Evolutionary conservation across 257 asterid genomes (phyloP), one percentile per base, ranked within the genome.

Genomic region (Fraxinus pennsylvanica): DNA sequence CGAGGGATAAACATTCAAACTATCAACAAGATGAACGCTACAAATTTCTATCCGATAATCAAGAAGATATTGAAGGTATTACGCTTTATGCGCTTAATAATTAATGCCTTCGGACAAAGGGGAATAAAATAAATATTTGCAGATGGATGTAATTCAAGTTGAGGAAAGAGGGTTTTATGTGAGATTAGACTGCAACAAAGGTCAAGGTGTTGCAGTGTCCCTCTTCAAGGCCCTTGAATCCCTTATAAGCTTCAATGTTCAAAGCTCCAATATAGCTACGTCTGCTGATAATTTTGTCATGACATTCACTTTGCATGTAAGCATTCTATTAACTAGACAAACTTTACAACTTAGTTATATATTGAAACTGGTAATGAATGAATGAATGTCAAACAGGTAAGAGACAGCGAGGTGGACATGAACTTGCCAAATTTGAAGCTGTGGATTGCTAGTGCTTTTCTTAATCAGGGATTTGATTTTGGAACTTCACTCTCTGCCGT

Each of bases 401-500:
- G 54, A 76, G 91, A 86, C 73, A 41, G 77, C n/a, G 87, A 85
- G 78, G 73, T 82, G 87, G 88, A 85, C n/a, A 74, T 89, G 21
- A 72, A 81, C 84, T 73, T 89, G 79, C 79, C 86, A 32, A 86
- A 82, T 73, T 32, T 91, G 91, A 88, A 91, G 91, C 85, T 88
- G 38, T 88, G 92, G 97, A 84, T 94, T 61, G 91, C 90, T 4
- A 83, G 82, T 33, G 82, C 89, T 68, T 86, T 91, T 75, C 86
- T 89, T 39, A 85, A 86, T 36, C 88, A 88, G 41, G 98, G 97
- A n/a, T 94, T 94, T 74, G 89, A 88, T 76, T 87, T 94, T 52
- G 87, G 83, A 65, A 73, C 82, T 22, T 74, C 83, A 12, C 67
- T 73, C 35, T 65, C 75, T 71, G 78, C 80, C 41, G 1, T 22